phyloP scores from a whole-genome alignment of 2,329 filamentous ascomycete species.

The Alternaria gansuensis region DNA sequence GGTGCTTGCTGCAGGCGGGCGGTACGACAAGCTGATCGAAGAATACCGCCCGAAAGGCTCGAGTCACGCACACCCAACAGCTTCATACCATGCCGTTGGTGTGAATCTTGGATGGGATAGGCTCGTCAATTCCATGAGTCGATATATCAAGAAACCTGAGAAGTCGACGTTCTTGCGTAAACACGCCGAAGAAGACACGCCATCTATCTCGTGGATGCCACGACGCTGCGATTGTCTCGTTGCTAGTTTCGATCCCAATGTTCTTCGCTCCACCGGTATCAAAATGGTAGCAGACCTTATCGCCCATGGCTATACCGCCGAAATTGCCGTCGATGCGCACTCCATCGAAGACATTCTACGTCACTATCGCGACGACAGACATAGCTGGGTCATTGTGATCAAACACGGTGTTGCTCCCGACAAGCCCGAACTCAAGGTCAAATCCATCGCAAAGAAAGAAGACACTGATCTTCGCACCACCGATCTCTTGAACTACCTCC shows the following conservation, averaged over 20 bases:
- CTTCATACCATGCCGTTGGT: conserved; percentile 79
- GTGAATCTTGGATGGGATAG: conserved; percentile 92
- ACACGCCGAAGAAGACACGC: conserved; percentile 66
- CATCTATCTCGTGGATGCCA: conserved; percentile 50
- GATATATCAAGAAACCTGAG: conserved; percentile 59
- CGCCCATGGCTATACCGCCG: conserved; percentile 84
- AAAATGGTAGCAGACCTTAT: conserved; percentile 82
- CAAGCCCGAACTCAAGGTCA: conserved; percentile 74
- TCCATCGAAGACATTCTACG: conserved; percentile 81
- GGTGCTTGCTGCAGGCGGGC: conserved; percentile 90
- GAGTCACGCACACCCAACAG: conserved; percentile 57
- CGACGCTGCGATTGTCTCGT: conserved; percentile 85
- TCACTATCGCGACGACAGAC: conserved; percentile 77
- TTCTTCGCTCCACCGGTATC: conserved; percentile 78
- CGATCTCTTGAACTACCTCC: conserved; percentile 81
- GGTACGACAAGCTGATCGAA: conserved; percentile 89
- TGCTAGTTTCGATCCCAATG: conserved; percentile 81
- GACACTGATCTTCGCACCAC: conserved; percentile 75
- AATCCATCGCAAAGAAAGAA: conserved; percentile 79
- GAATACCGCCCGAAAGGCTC: conserved; percentile 78
- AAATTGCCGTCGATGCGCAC: conserved; percentile 81
- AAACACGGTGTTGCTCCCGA: conserved; percentile 72
- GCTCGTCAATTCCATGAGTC: conserved; percentile 69
- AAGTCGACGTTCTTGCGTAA: conserved; percentile 72
- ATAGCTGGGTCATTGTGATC: conserved; percentile 88